A percentile compares a stretch with the other conserved stretches of the same genome.
Conservation (phyloP, 441 rosid genomes). For the Dalechampia spathulata region DNA sequence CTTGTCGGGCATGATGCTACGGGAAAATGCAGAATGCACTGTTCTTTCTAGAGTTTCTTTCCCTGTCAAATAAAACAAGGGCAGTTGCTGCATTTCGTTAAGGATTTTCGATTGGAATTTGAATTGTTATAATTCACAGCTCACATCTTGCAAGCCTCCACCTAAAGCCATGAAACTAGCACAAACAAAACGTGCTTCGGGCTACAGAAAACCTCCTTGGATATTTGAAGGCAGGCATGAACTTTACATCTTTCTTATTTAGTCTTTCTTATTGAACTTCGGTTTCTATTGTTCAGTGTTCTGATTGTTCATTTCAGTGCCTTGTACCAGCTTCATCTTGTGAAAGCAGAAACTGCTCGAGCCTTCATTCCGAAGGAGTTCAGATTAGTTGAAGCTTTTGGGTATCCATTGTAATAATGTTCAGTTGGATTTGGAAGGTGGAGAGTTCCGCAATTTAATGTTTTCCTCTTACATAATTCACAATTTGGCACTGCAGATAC, state of each 20-base stretch:
- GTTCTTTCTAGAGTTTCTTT: constrained; percentile 2
- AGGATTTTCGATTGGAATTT: constrained; percentile 7
- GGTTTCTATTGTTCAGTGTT: constrained; percentile 9
- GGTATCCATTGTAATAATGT: constrained; percentile 41
- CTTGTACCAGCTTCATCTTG: constrained; percentile 94
- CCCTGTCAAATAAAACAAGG: constrained; percentile 1
- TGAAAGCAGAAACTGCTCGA: constrained; percentile 80
- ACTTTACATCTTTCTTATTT: not conserved
- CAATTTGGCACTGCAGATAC: constrained; percentile 41
- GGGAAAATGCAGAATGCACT: constrained; percentile 1
- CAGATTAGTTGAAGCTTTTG: constrained; percentile 91
- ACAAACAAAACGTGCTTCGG: constrained; percentile 34
- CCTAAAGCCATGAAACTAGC: constrained; percentile 41
- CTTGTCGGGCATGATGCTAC: not conserved
- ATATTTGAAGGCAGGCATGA: constrained; percentile 85
- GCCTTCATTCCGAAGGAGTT: constrained; percentile 77
- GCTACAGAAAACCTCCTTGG: constrained; percentile 92
- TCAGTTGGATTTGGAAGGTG: not conserved
- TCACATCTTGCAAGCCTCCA: constrained; percentile 9
- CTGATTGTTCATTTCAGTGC: constrained; percentile 45
- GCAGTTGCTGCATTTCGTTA: constrained; percentile 1
- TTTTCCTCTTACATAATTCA: constrained; percentile 1
- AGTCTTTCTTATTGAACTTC: no score
- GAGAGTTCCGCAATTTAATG: not conserved
- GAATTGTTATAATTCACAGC: not conserved